Base-by-base conservation (phyloP, 192 early-diverging fungal genomes). In the Mortierella antarctica region DNA sequence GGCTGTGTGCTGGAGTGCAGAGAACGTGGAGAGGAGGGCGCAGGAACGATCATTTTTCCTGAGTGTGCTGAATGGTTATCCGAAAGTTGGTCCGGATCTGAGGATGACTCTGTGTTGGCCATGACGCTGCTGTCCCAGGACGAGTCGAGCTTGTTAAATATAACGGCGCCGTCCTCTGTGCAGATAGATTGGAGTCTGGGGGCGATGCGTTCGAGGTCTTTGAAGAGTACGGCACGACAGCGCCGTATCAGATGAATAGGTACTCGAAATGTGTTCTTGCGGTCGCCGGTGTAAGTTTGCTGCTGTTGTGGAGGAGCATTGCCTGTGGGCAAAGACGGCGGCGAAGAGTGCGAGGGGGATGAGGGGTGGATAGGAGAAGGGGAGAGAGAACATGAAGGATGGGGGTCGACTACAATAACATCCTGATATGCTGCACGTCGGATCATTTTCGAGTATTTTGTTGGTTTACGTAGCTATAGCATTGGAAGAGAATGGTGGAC, bases 351-450 rank as follows among this genome's bases (percentile, higher is more conserved):
- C 20, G 53, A 9, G 18, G 4, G n/a, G 13, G 23, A 12, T 0
- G 53, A 20, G 31, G 31, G 31, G 31, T 31, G 31, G 31, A 31
- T 31, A 31, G 1, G 31, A 31, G 31, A 31, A 31, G 31, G 31
- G 31, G 31, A 31, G 3, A 3, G 31, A 31, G 31, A 31, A 31
- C 31, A 31, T 31, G 31, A 31, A 13, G 65, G 4, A 6, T 47
- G 6, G 6, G 55, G 2, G 31, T 42, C 50, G 23, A 71, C 21
- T 5, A 79, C 51, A 7, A 66, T 8, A 42, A 79, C 58, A 48
- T 65, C 44, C 44, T 79, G 62, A 52, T 70, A 79, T 11, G 75
- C 68, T 48, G 68, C 69, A 13, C 64, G 62, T 31, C 75, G 75
- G 62, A 79, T 71, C 75, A 79, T 79, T 18, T 4, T 64, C n/a